Base-by-base conservation (phyloP, 179 eudicot species). In the Corrigiola litoralis region DNA sequence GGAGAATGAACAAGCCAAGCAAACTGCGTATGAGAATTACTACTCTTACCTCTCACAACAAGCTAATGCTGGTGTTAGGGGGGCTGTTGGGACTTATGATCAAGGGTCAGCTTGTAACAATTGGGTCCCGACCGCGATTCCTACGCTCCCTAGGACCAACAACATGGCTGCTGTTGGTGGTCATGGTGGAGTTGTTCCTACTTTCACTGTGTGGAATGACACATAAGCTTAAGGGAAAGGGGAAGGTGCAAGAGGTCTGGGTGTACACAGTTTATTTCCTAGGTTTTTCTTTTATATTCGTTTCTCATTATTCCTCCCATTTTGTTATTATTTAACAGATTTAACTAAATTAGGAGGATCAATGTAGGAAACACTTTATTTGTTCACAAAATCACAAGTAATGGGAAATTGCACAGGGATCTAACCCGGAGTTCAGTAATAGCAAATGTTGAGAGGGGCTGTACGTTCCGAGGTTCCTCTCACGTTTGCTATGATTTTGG, bases 401-500 rank as follows among this genome's bases (percentile, higher is more conserved):
- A 47, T 8, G 37, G 74, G 33, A 69, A 55, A 69, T 69, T 53
- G 73, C 59, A 58, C 69, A 79, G 74, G 85, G 80, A 61, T 78
- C 75, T 72, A 65, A 60, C 62, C 78, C 17, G 68, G 76, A 83
- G 87, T 82, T 87, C 86, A 55, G 66, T 63, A 79, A 76, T 88
- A 76, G 95, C 84, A 77, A 56, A 51, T 21, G 71, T 7, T 66
- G 55, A 68, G 78, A 63, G 46, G 49, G 58, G 10, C 32, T 54
- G 6, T 24, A 17, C 0, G 29, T 41, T 6, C n/a, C n/a, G n/a
- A n/a, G n/a, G n/a, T n/a, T 13, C 6, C n/a, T 60, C 83, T 80
- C 77, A 71, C 65, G 38, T 68, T 72, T 81, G 95, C 92, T 84
- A 81, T 88, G 76, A 85, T 90, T 90, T 90, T 85, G 90, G 87